phyloP scores from a whole-genome alignment of 2,329 filamentous ascomycete genomes.

The Scorias spongiosa region DNA sequence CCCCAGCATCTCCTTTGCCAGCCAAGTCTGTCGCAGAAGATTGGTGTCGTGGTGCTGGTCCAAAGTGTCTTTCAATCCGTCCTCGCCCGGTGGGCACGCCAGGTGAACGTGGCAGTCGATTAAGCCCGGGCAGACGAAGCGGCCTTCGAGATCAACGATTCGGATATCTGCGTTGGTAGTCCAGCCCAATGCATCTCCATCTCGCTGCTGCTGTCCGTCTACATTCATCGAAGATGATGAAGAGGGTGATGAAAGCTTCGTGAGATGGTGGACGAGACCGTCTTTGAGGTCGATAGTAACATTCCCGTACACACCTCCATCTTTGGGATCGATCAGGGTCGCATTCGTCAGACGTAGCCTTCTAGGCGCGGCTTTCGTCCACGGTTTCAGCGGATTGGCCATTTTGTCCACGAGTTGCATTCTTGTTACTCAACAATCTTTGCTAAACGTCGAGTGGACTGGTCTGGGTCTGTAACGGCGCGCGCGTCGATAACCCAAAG shows the following conservation, averaged over 20 bases:
- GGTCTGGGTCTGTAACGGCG: too few relatives aligned
- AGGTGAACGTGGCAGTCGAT: conserved; percentile 39
- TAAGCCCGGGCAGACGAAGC: conserved; percentile 35
- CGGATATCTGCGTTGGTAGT: conserved; percentile 11
- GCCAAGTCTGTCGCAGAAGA: conserved; percentile 32
- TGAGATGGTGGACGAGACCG: conserved; percentile 15
- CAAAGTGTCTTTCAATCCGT: conserved; percentile 23
- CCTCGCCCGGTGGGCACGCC: conserved; percentile 28
- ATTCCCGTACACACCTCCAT: conserved; percentile 15
- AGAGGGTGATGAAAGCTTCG: conserved; percentile 9
- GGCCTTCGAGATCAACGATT: conserved; percentile 27
- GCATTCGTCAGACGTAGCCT: conserved; percentile 11
- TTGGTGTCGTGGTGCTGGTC: conserved; percentile 23
- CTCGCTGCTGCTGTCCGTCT: background rate
- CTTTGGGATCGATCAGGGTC: conserved; percentile 17
- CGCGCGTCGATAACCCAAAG: too few relatives aligned
- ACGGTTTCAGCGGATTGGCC: conserved; percentile 8
- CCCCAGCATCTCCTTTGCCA: conserved; percentile 35
- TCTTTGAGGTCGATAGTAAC: conserved; percentile 17
- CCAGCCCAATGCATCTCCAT: conserved; percentile 16
- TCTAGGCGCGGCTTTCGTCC: conserved; percentile 7
- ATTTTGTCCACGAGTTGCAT: too few relatives aligned
- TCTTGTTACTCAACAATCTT: too few relatives aligned
- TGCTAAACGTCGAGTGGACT: too few relatives aligned
- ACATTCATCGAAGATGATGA: background rate